Evolutionary conservation across 495 filamentous ascomycete species (phyloP), one percentile per base, ranked within the genome.

Genomic region (Podospora sp.): DNA sequence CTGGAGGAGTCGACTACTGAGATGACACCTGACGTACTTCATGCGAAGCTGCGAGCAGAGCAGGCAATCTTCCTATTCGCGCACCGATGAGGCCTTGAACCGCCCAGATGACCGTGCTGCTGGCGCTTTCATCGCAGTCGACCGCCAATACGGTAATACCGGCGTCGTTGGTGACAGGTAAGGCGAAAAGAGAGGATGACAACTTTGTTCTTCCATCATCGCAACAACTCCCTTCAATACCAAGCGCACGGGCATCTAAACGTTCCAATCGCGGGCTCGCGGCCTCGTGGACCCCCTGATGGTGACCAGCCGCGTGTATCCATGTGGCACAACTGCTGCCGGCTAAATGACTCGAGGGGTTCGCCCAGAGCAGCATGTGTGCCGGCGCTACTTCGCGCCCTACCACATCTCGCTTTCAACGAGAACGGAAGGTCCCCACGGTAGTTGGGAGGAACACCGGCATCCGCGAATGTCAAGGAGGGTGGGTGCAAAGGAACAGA

Each of bases 281-380:
- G 33, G 8, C 60, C 33, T 62, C 60, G 60, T 50, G 60, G 60
- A n/a, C 33, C 21, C 60, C 60, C 35, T 21, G 40, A 46, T 46
- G 40, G 40, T 50, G 33, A n/a, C 35, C 20, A 7, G 22, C 35
- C 60, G 21, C n/a, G 36, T 25, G 60, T 62, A 6, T 62, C n/a
- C 36, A 49, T 26, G 36, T 46, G 36, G 60, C 18, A 62, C 20
- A 46, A 24, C n/a, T n/a, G 26, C 20, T 46, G 60, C 60, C 36
- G 35, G 60, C 8, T 62, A 62, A 62, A 62, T 62, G 20, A 33
- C 60, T 46, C 60, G 60, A 33, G 56, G 56, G 24, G 20, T 22
- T 24, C 21, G 21, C 24, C 24, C 24, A n/a, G 52, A 26, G 52
- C 2, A 55, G 20, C 14, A 12, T 55, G 52, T 26, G 21, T 22